phyloP scores from a whole-genome alignment of 495 filamentous ascomycete species.

The Sordaria brevicollis region DNA sequence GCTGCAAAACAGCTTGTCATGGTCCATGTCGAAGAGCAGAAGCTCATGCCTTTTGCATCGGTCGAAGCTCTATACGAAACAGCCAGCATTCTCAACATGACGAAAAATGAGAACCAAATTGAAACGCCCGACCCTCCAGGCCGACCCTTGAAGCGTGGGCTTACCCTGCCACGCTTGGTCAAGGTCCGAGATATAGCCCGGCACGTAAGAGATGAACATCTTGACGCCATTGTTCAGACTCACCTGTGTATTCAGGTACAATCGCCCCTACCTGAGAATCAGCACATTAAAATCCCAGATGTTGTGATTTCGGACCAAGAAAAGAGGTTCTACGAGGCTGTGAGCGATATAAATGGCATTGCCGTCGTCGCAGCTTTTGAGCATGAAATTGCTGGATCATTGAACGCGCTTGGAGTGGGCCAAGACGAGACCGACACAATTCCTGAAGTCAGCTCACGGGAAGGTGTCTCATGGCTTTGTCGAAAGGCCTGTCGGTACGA shows the following conservation, averaged over 20 bases:
- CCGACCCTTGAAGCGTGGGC: neutral
- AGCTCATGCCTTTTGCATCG: slow-evolving; percentile 1
- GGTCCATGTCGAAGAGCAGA: neutral
- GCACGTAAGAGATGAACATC: neutral
- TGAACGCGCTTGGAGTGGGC: neutral
- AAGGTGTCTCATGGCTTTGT: neutral
- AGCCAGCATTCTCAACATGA: neutral
- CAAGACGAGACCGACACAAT: neutral
- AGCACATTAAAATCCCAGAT: slow-evolving; percentile 1
- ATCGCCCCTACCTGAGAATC: neutral
- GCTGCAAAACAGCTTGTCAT: slow-evolving; percentile 1
- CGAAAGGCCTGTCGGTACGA: neutral
- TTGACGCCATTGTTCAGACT: neutral
- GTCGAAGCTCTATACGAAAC: slow-evolving; percentile 1
- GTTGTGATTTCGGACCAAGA: neutral
- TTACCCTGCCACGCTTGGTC: neutral
- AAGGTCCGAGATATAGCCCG: neutral
- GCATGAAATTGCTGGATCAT: neutral
- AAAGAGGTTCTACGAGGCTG: neutral
- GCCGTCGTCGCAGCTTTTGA: slow-evolving; percentile 5
- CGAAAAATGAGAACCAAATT: neutral
- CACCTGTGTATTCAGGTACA: neutral
- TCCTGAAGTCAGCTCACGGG: neutral
- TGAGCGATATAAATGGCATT: slow-evolving; percentile 9
- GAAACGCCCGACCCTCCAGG: neutral